Conservation (phyloP, 257 asterid species). For the Cinchona pubescens region DNA sequence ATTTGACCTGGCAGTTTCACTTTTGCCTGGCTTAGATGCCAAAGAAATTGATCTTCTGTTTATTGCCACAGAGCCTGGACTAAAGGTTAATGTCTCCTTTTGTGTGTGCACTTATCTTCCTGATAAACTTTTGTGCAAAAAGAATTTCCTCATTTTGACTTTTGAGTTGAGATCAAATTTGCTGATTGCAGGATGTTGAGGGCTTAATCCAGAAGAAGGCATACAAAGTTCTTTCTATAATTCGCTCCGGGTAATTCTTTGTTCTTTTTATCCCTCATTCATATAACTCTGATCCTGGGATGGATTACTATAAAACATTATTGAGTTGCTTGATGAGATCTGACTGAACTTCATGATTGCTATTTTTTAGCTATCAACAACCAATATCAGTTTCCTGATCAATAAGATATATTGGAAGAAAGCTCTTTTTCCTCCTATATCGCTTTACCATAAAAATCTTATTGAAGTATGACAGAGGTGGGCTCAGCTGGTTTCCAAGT, state of each 20-base stretch:
- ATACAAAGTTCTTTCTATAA: slow-evolving; percentile 67
- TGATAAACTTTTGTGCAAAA: background rate
- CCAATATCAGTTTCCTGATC: background rate
- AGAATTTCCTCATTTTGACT: background rate
- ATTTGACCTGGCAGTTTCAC: slow-evolving; percentile 75
- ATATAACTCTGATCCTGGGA: background rate
- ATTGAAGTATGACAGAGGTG: background rate
- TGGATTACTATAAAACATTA: background rate
- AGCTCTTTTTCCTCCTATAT: background rate
- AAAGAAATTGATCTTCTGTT: slow-evolving; percentile 62
- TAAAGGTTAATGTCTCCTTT: slow-evolving; percentile 47
- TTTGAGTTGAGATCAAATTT: slow-evolving; percentile 1
- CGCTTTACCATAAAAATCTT: background rate
- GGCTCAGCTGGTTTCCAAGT: background rate
- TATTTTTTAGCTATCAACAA: background rate
- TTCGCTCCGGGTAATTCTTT: slow-evolving; percentile 60
- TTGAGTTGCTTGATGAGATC: background rate
- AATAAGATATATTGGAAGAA: background rate
- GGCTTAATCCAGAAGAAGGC: slow-evolving; percentile 89
- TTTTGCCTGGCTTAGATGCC: slow-evolving; percentile 78
- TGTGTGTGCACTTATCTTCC: background rate
- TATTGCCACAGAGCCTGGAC: slow-evolving; percentile 49
- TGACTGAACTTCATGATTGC: background rate
- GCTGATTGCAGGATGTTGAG: slow-evolving; percentile 58
- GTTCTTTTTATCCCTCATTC: slow-evolving; percentile 3